Evolutionary conservation across 2,329 filamentous ascomycete species (phyloP).

Genomic region (Colletotrichum salicis): DNA sequence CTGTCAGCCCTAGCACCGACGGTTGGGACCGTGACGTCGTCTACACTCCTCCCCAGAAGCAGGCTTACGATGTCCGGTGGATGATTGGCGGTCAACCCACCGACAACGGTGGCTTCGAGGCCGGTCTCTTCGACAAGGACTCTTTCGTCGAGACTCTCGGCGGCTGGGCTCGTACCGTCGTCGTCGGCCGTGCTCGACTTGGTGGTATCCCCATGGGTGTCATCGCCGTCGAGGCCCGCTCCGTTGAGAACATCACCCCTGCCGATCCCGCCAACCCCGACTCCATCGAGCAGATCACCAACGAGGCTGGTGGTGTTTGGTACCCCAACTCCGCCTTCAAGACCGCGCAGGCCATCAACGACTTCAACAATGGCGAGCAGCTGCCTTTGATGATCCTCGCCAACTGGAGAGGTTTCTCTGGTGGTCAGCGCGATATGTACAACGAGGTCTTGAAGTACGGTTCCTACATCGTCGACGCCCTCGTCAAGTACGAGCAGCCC

Average conservation of each 20-base stretch:
- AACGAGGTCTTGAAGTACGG: slow-evolving; percentile 99
- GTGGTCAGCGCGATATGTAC: slow-evolving; percentile 99
- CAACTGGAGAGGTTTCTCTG: slow-evolving; percentile 99
- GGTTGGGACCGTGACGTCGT: slow-evolving; percentile 92
- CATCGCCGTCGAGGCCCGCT: slow-evolving; percentile 94
- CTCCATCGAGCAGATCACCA: slow-evolving; percentile 93
- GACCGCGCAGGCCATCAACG: slow-evolving; percentile 97
- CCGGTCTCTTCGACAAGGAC: slow-evolving; percentile 94
- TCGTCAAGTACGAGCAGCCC: slow-evolving; percentile 98
- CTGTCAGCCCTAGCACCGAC: slow-evolving; percentile 88
- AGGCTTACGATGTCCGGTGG: slow-evolving; percentile 92
- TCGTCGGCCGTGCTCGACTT: slow-evolving; percentile 94
- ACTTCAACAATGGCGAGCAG: slow-evolving; percentile 99
- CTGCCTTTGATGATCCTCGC: slow-evolving; percentile 98
- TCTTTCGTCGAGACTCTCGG: slow-evolving; percentile 97
- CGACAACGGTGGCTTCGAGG: slow-evolving; percentile 79
- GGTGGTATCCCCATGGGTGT: slow-evolving; percentile 98
- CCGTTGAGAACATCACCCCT: slow-evolving; percentile 95
- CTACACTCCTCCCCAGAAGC: slow-evolving; percentile 84
- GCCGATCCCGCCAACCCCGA: slow-evolving; percentile 98
- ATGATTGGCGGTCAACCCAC: slow-evolving; percentile 90
- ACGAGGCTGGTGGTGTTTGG: slow-evolving; percentile 98
- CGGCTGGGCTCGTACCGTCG: slow-evolving; percentile 96
- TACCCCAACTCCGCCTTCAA: slow-evolving; percentile 99
- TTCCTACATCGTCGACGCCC: slow-evolving; percentile 97